Evolutionary conservation across 208 protist genomes (phyloP).

Genomic region (Leishmania major): DNA sequence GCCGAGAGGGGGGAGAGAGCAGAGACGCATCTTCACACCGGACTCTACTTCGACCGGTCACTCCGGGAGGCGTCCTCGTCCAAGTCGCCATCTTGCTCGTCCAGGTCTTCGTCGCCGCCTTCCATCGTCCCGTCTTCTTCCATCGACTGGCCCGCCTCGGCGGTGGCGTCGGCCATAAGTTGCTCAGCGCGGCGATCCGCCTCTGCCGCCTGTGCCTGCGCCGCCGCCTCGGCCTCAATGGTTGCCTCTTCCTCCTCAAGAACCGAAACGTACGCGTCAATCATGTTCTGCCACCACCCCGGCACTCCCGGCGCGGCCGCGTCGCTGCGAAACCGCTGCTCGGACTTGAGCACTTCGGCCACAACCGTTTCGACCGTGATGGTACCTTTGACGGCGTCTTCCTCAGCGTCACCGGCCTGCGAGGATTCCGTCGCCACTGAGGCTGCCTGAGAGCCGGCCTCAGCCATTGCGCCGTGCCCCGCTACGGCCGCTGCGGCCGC

Average conservation of each 20-base stretch:
- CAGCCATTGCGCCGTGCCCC: not conserved
- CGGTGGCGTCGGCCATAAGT: conserved; percentile 21
- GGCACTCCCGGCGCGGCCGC: conserved; percentile 24
- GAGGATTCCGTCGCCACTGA: not conserved
- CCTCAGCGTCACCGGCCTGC: not conserved
- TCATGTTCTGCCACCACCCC: conserved; percentile 57
- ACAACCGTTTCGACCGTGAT: conserved; percentile 16
- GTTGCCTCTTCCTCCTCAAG: conserved; percentile 39
- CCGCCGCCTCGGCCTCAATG: conserved; percentile 22
- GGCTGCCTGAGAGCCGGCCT: not conserved
- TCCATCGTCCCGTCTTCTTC: conserved; percentile 24
- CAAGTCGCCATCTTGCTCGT: conserved; percentile 5
- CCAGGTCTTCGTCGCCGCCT: conserved; percentile 1
- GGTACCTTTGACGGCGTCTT: not conserved
- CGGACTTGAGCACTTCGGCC: conserved; percentile 31
- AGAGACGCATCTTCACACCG: not conserved
- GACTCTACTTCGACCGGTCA: conserved; percentile 6
- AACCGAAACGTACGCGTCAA: conserved; percentile 49
- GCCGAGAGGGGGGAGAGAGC: not conserved
- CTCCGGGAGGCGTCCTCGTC: conserved; percentile 13
- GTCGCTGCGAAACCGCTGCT: conserved; percentile 10
- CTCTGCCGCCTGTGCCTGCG: conserved; percentile 23
- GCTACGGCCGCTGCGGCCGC: conserved; percentile 30
- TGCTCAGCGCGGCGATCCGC: conserved; percentile 19
- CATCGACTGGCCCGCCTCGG: conserved; percentile 28